Evolutionary conservation across 2,329 filamentous ascomycete genomes (phyloP).

Genomic region (Alternaria dauci): DNA sequence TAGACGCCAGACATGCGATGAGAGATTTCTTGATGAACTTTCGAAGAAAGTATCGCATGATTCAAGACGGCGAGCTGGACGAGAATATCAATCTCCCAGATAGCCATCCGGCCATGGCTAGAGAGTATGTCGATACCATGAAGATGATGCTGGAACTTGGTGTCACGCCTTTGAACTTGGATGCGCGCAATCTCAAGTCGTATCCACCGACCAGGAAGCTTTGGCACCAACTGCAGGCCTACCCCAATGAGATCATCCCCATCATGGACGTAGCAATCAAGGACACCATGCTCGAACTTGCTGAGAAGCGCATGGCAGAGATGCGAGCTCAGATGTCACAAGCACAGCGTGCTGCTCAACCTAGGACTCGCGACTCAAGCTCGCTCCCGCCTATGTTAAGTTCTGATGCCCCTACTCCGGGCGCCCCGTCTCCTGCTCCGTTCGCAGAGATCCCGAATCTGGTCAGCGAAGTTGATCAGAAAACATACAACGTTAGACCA

Average conservation of each 20-base stretch:
- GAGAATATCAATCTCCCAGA: conserved; percentile 72
- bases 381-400: conserved; percentile 81
- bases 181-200: conserved; percentile 86
- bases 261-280: conserved; percentile 96
- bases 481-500: conserved; percentile 84
- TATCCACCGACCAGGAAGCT: conserved; percentile 93
- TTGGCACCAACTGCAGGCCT: conserved; percentile 93
- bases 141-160: conserved; percentile 91
- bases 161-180: conserved; percentile 83
- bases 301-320: conserved; percentile 78
- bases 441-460: conserved; percentile 70
- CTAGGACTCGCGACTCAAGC: conserved; percentile 63
- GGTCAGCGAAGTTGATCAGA: conserved; percentile 78
- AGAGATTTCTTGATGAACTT: conserved; percentile 94
- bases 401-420: conserved; percentile 71
- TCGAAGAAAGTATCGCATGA: conserved; percentile 91
- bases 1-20: conserved; percentile 85
- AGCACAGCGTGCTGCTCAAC: conserved; percentile 58
- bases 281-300: conserved; percentile 90
- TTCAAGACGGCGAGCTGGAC: conserved; percentile 82
- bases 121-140: conserved; percentile 84
- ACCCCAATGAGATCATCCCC: conserved; percentile 94
- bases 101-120: conserved; percentile 74
- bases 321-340: conserved; percentile 67
- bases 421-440: conserved; percentile 42